phyloP scores from a whole-genome alignment of 2,329 filamentous ascomycete species.

The Rhynchosporium agropyri region DNA sequence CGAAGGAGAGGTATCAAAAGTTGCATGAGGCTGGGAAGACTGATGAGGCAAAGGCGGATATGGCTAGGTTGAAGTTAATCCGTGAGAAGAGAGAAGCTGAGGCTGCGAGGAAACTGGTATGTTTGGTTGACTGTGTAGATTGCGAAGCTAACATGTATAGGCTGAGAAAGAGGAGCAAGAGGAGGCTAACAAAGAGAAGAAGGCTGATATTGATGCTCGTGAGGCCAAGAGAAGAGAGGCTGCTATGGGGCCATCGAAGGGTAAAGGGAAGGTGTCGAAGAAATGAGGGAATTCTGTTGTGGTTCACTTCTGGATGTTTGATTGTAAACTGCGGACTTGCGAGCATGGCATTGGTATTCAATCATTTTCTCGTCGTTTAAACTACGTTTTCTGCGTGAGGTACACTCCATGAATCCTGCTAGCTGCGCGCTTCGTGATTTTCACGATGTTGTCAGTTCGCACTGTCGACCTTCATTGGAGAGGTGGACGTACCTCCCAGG shows the following conservation, averaged over 20 bases:
- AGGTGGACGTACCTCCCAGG: no score
- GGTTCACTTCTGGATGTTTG: not conserved
- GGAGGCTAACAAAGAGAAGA: conserved; percentile 46
- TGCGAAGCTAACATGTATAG: conserved; percentile 38
- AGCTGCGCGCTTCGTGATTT: no score
- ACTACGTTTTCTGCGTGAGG: not conserved
- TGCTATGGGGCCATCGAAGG: conserved; percentile 39
- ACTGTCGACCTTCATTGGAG: no score
- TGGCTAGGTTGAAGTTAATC: conserved; percentile 80
- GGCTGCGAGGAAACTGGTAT: conserved; percentile 78
- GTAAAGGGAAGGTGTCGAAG: conserved; percentile 30
- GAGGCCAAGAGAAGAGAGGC: conserved; percentile 48
- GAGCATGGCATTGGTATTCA: conserved; percentile 11
- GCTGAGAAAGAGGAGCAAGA: conserved; percentile 45
- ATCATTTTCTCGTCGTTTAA: not conserved
- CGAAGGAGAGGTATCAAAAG: conserved; percentile 88
- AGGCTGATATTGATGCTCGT: conserved; percentile 50
- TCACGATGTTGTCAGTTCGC: no score
- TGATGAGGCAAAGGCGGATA: conserved; percentile 87
- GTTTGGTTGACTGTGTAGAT: conserved; percentile 34
- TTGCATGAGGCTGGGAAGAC: conserved; percentile 95
- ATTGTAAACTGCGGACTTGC: not conserved
- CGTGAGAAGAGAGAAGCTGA: conserved; percentile 85
- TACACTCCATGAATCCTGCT: not conserved
- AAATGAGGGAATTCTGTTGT: conserved; percentile 18